Evolutionary conservation across 768 basidiomycete species (phyloP).

Genomic region (Rhizopogon vulgaris): DNA sequence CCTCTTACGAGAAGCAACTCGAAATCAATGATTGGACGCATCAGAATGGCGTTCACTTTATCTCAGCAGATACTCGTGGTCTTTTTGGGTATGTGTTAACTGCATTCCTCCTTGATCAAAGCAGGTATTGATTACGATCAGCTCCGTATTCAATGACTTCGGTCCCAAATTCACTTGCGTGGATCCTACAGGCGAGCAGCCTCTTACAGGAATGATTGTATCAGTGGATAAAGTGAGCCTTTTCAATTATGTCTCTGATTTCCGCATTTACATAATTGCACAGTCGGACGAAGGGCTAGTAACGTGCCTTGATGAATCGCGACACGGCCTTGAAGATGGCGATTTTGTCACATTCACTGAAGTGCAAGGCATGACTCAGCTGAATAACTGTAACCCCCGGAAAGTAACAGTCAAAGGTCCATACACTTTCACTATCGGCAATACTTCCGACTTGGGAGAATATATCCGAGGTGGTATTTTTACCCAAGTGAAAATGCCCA

Average conservation of each 20-base stretch:
- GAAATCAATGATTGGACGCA: constrained; percentile 97
- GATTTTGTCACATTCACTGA: constrained; percentile 96
- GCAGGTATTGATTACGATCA: constrained; percentile 24
- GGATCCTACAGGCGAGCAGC: constrained; percentile 96
- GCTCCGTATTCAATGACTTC: constrained; percentile 95
- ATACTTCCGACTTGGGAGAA: constrained; percentile 69
- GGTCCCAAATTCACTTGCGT: constrained; percentile 92
- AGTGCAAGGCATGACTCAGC: constrained; percentile 88
- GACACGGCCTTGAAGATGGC: constrained; percentile 98
- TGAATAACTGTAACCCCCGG: constrained; percentile 87
- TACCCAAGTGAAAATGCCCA: constrained; percentile 99
- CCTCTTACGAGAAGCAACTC: constrained; percentile 72
- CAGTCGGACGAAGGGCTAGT: constrained; percentile 89
- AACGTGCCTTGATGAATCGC: constrained; percentile 93
- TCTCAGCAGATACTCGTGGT: constrained; percentile 86
- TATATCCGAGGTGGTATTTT: constrained; percentile 92
- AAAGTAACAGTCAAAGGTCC: constrained; percentile 94
- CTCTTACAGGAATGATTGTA: constrained; percentile 91
- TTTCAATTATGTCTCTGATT: neutral
- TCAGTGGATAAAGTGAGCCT: constrained; percentile 73
- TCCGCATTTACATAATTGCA: neutral
- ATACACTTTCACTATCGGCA: constrained; percentile 95
- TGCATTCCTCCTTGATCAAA: neutral
- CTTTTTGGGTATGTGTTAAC: constrained; percentile 73
- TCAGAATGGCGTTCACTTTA: constrained; percentile 82